phyloP scores from a whole-genome alignment of 805 yeast genomes.

The Starmerella stellata region DNA sequence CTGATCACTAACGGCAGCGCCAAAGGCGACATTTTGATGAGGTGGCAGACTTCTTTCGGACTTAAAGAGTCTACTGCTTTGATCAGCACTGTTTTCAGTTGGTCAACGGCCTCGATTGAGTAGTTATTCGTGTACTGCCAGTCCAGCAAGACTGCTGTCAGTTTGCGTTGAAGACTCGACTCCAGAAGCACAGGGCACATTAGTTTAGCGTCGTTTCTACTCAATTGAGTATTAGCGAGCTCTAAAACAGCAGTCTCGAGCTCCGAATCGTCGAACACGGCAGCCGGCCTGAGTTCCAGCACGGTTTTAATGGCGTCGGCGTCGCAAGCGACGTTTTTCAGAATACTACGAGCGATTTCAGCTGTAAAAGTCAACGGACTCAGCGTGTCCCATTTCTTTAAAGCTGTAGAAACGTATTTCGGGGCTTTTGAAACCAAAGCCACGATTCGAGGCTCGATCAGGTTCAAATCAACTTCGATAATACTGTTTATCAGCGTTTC shows the following conservation, averaged over 20 bases:
- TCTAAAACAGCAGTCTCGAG: background rate
- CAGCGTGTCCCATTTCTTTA: too few relatives aligned
- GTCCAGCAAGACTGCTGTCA: background rate
- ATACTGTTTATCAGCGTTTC: too few relatives aligned
- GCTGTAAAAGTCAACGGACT: too few relatives aligned
- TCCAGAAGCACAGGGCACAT: background rate
- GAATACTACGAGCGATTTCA: too few relatives aligned
- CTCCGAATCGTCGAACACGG: background rate
- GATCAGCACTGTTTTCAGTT: background rate
- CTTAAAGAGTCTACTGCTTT: background rate
- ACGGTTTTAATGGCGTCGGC: background rate
- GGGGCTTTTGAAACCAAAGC: too few relatives aligned
- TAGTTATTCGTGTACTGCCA: conserved; percentile 1
- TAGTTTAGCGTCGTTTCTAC: background rate
- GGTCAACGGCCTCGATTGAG: background rate
- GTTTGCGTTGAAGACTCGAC: background rate
- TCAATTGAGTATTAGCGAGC: background rate
- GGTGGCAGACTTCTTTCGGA: background rate
- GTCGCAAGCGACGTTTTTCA: too few relatives aligned
- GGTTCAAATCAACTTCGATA: too few relatives aligned
- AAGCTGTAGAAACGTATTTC: too few relatives aligned
- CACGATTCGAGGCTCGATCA: too few relatives aligned
- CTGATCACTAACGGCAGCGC: background rate
- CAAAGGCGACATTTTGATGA: background rate
- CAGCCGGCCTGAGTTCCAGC: background rate